Evolutionary conservation across 495 filamentous ascomycete species (phyloP), one percentile per base, ranked within the genome.

Genomic region (Tuber borchii): DNA sequence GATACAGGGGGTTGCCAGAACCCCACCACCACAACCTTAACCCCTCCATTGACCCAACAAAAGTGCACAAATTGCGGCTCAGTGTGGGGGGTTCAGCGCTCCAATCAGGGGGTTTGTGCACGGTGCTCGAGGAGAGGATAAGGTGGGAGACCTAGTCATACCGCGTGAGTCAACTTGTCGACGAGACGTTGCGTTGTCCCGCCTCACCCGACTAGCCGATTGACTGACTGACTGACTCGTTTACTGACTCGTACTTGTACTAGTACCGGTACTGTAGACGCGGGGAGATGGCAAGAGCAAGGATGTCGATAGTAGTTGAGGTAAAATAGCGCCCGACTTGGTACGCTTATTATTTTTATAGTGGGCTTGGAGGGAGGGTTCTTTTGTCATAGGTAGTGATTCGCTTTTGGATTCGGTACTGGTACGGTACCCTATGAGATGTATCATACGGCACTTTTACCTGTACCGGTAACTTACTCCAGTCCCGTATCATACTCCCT

Each of bases 41-140:
- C 45, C 45, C 51, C 51, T 56, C 51, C 51, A 56, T 56, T 56
- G n/a, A 22, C 22, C 20, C 3, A n/a, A 26, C 1, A 9, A 56
- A 56, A 26, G 51, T 51, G 46, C 46, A 56, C n/a, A 56, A 56
- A n/a, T 56, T 56, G 51, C 51, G 51, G 51, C 51, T 56, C 20
- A n/a, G 48, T 51, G 48, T 8, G 48, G 14, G 14, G 48, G 14
- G 22, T n/a, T n/a, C n/a, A n/a, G 10, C 51, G n/a, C 26, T 26
- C 51, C 9, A 56, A 56, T 56, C 22, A 9, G 51, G 51, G 3
- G 26, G 46, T 22, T 48, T 19, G 46, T 7, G 46, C 46, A 22
- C 46, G 46, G 46, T 48, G 46, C 46, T 22, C 19, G 6, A 20
- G 46, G 46, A 9, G 20, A 48, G 22, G 22, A 22, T 6, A 20